A percentile compares a stretch with the other conserved stretches of the same genome.
Conservation (phyloP, 2,329 filamentous ascomycete genomes). For the Thielaviopsis cerberus region DNA sequence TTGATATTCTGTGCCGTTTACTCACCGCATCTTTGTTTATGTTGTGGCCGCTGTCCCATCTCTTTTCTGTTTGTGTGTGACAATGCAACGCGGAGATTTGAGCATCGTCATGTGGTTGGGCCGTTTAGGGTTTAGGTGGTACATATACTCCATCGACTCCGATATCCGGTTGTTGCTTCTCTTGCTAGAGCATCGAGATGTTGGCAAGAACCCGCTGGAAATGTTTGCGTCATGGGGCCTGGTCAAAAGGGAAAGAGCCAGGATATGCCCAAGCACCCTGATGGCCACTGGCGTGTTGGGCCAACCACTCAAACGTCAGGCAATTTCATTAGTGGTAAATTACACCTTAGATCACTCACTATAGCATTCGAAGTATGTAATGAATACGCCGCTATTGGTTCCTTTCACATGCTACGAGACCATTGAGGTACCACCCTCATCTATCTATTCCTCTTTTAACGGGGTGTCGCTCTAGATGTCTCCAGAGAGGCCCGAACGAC, state of each 20-base stretch:
- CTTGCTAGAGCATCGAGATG: not conserved
- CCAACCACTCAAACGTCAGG: not conserved
- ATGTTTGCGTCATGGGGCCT: not conserved
- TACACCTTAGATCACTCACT: too few species aligned
- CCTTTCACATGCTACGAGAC: too few species aligned
- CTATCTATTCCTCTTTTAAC: too few species aligned
- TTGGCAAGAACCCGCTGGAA: not conserved
- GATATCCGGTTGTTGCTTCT: not conserved
- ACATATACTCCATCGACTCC: not conserved
- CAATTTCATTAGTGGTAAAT: not conserved
- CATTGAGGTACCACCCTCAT: too few species aligned
- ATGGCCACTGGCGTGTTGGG: not conserved
- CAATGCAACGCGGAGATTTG: not conserved
- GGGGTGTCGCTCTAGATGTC: too few species aligned
- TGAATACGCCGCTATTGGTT: too few species aligned
- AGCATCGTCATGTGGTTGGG: not conserved
- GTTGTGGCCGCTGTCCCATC: not conserved
- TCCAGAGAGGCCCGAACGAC: too few species aligned
- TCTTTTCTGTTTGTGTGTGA: not conserved
- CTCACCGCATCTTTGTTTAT: not conserved
- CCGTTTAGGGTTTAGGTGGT: not conserved
- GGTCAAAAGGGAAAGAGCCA: not conserved
- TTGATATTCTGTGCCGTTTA: not conserved
- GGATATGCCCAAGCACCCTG: constrained; percentile 1
- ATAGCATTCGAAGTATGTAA: too few species aligned